phyloP scores from a whole-genome alignment of 2,329 filamentous ascomycete species.

The Microdochium paspali region DNA sequence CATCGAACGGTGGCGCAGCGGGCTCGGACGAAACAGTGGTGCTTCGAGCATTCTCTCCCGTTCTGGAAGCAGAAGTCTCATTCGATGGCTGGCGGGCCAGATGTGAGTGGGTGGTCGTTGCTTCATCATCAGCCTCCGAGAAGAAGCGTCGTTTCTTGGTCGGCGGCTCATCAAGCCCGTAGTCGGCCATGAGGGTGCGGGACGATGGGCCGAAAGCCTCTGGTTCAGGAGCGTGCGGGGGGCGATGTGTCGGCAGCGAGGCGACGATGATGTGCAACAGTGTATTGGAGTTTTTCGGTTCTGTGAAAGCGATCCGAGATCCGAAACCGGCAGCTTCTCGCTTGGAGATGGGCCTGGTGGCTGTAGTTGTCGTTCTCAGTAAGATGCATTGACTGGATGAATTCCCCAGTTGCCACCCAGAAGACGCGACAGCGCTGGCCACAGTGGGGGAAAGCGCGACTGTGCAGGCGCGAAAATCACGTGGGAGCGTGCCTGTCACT shows the following conservation, averaged over 20 bases:
- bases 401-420: too few relatives aligned
- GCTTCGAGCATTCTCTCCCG: constrained; percentile 11
- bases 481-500: neutral
- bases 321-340: too few relatives aligned
- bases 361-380: too few relatives aligned
- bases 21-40: constrained; percentile 9
- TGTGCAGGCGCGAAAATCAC: neutral
- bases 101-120: constrained; percentile 3
- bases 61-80: constrained; percentile 8
- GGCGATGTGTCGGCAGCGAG: too few relatives aligned
- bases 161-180: constrained; percentile 22
- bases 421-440: neutral
- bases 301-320: too few relatives aligned
- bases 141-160: constrained; percentile 31
- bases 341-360: too few relatives aligned
- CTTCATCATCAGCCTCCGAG: constrained; percentile 21
- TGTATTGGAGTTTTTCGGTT: too few relatives aligned
- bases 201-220: neutral
- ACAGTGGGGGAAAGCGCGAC: neutral
- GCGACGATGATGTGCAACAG: too few relatives aligned
- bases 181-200: constrained; percentile 24
- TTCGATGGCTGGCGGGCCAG: constrained; percentile 3
- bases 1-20: constrained; percentile 38
- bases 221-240: too few relatives aligned
- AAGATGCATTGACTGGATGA: too few relatives aligned